These are phyloP conservation scores for Agrocybe chaxingu DNA, from an alignment of 768 basidiomycete species.

Conservation along the genomic window DNA sequence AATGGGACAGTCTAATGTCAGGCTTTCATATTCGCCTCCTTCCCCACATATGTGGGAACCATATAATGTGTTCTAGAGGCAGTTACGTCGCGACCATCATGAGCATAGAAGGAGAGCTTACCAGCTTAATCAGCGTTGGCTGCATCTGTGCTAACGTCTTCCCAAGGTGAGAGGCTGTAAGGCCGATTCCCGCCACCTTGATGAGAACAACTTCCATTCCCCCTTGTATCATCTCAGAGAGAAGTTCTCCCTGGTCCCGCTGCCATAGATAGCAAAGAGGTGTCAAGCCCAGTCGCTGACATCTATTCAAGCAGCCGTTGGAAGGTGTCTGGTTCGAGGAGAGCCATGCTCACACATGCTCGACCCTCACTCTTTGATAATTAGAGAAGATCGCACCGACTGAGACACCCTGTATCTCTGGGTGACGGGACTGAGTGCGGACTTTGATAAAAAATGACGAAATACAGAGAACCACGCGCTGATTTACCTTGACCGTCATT, in stretches of 20 bases:
- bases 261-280: conserved; percentile 94
- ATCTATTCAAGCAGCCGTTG: conserved; percentile 41
- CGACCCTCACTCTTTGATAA: conserved; percentile 94
- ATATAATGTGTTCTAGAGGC: conserved; percentile 66
- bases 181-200: conserved; percentile 94
- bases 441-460: not conserved
- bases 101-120: conserved; percentile 26
- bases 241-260: conserved; percentile 79
- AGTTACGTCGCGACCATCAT: not conserved
- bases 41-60: conserved; percentile 96
- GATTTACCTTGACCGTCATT: conserved; percentile 65
- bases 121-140: conserved; percentile 68
- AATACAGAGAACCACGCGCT: not conserved
- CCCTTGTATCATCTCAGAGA: conserved; percentile 80
- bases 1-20: conserved; percentile 86
- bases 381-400: conserved; percentile 97
- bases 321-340: not conserved
- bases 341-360: conserved; percentile 77
- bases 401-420: conserved; percentile 82
- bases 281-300: conserved; percentile 74
- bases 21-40: conserved; percentile 95
- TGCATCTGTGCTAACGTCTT: conserved; percentile 73
- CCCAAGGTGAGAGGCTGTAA: conserved; percentile 75
- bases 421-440: conserved; percentile 57
- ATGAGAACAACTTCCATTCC: conserved; percentile 84